phyloP scores from a whole-genome alignment of 441 rosid genomes.

The Biscutella auriculata region DNA sequence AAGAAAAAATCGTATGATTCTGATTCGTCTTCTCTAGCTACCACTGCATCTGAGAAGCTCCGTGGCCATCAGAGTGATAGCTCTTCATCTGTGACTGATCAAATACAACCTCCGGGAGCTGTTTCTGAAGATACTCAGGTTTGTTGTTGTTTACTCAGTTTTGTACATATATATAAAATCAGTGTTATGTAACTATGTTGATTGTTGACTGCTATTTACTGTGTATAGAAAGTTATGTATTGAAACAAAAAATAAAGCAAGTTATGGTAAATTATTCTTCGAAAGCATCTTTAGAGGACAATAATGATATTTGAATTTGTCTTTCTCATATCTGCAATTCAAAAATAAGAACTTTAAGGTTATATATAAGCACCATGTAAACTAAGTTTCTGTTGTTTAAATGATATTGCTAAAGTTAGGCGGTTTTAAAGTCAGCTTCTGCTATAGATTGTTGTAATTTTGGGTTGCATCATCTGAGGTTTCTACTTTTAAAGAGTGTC shows the following conservation, averaged over 20 bases:
- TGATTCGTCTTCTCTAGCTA: slow-evolving; percentile 39
- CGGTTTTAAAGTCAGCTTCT: too few relatives aligned
- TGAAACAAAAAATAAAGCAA: background rate
- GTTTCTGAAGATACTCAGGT: slow-evolving; percentile 51
- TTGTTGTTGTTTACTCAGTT: slow-evolving; percentile 3
- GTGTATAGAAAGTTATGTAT: background rate
- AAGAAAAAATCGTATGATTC: slow-evolving; percentile 45
- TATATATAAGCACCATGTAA: too few relatives aligned
- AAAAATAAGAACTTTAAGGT: too few relatives aligned
- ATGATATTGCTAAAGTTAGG: too few relatives aligned
- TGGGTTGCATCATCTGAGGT: too few relatives aligned
- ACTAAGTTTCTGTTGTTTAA: too few relatives aligned
- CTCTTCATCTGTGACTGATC: slow-evolving; percentile 38
- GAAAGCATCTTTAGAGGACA: too few relatives aligned
- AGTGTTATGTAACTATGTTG: background rate
- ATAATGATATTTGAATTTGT: too few relatives aligned
- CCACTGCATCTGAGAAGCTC: slow-evolving; percentile 53
- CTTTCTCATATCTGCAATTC: too few relatives aligned
- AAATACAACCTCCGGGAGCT: slow-evolving; percentile 24
- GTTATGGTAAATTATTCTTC: too few relatives aligned
- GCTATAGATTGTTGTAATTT: too few relatives aligned
- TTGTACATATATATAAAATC: background rate
- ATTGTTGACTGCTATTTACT: background rate
- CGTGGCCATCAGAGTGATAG: slow-evolving; percentile 27
- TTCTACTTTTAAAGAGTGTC: too few relatives aligned